These are phyloP conservation scores for Yamadazyma blattariae DNA, from an alignment of 1,139 yeast species.

Conservation along the genomic window DNA sequence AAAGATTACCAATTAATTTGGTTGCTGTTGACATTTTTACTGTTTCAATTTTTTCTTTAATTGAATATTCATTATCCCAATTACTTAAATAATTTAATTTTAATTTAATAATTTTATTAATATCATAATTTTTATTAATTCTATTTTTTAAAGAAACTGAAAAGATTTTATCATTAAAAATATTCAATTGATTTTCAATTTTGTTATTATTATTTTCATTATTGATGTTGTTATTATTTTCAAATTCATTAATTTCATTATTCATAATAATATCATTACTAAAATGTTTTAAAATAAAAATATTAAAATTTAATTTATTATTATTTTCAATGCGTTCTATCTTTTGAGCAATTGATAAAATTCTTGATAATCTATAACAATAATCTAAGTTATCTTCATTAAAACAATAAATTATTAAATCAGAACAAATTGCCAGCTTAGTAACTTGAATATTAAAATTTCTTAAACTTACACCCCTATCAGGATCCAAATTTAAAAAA, in stretches of 20 bases:
- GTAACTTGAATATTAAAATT: slow-evolving; percentile 78
- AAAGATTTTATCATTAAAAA: slow-evolving; percentile 4
- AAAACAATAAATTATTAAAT: slow-evolving; percentile 60
- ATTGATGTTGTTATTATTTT: too few relatives aligned
- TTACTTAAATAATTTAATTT: slow-evolving; percentile 10
- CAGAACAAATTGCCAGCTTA: slow-evolving; percentile 66
- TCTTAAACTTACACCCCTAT: slow-evolving; percentile 64
- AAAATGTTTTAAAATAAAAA: slow-evolving; percentile 15
- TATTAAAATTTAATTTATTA: slow-evolving; percentile 11
- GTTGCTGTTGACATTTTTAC: slow-evolving; percentile 83
- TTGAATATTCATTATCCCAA: slow-evolving; percentile 73
- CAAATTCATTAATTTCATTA: not conserved
- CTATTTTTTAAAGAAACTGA: slow-evolving; percentile 10
- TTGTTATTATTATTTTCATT: too few relatives aligned
- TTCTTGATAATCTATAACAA: slow-evolving; percentile 37
- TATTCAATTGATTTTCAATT: not conserved
- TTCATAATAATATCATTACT: not conserved
- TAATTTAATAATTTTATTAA: slow-evolving; percentile 13
- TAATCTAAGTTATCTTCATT: slow-evolving; percentile 27
- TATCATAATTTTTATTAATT: slow-evolving; percentile 11
- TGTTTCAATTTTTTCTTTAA: slow-evolving; percentile 78
- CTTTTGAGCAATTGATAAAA: slow-evolving; percentile 54
- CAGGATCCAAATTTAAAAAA: slow-evolving; percentile 61
- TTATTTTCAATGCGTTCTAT: slow-evolving; percentile 3
- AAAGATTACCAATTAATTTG: slow-evolving; percentile 51